A percentile compares a stretch with the other conserved stretches of the same genome.
Evolutionary conservation across 2,329 filamentous ascomycete genomes (phyloP).

Genomic region (Stagonosporopsis tanaceti): DNA sequence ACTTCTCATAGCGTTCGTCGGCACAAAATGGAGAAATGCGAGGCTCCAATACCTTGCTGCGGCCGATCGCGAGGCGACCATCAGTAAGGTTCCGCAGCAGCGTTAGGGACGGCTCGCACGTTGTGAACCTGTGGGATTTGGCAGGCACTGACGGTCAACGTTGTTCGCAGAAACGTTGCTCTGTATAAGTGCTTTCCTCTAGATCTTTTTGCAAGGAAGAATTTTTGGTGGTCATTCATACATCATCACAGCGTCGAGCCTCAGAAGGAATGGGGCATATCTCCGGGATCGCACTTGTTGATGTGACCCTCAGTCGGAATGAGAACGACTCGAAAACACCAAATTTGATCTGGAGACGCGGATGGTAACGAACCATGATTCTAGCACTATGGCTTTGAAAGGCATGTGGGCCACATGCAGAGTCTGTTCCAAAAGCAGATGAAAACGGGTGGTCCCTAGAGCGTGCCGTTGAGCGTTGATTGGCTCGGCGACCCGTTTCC

Average conservation of each 20-base stretch:
- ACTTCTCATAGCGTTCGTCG: not conserved
- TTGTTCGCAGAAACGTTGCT: not conserved
- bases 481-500: constrained; percentile 3
- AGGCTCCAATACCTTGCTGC: no score
- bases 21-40: not conserved
- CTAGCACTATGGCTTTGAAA: not conserved
- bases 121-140: not conserved
- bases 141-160: not conserved
- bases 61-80: no score
- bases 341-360: not conserved
- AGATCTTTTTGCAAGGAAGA: not conserved
- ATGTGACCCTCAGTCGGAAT: not conserved
- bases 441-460: constrained; percentile 1
- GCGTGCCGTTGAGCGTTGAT: constrained; percentile 3
- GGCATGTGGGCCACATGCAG: constrained; percentile 9
- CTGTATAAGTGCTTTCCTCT: not conserved
- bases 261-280: not conserved
- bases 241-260: not conserved
- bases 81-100: not conserved
- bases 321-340: not conserved
- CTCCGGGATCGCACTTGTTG: not conserved
- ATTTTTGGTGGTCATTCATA: not conserved
- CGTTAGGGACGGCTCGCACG: not conserved
- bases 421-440: constrained; percentile 14
- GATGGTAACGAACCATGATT: not conserved